Percentiles rank a stretch among this genome's conserved stretches.
These are phyloP conservation scores for Mediolabrus comicus DNA, from an alignment of 108 stramenopile genomes.

Conservation along the genomic window DNA sequence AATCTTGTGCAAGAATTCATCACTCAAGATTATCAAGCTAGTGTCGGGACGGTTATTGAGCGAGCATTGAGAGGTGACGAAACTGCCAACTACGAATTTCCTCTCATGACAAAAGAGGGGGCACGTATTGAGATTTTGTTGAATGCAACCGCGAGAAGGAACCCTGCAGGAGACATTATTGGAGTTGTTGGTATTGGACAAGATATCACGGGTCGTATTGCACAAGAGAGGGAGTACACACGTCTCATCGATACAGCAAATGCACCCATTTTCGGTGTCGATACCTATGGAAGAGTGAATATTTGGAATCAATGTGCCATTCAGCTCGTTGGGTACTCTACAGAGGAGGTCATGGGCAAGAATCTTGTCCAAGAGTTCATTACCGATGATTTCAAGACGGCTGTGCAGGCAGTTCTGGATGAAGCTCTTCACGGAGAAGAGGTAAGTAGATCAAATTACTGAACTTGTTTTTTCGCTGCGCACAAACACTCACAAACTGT, in stretches of 20 bases:
- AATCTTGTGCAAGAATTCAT: conserved; percentile 38
- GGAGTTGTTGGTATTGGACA: conserved; percentile 59
- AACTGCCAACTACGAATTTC: conserved; percentile 45
- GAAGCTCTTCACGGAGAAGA: conserved; percentile 43
- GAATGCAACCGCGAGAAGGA: conserved; percentile 47
- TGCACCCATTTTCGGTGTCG: conserved; percentile 66
- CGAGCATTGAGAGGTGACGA: conserved; percentile 30
- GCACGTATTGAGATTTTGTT: conserved; percentile 40
- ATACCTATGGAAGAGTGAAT: conserved; percentile 50
- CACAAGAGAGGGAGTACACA: too few species aligned
- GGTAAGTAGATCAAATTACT: conserved; percentile 49
- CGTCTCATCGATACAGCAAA: conserved; percentile 67
- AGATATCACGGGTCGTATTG: too few species aligned
- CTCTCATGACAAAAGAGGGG: conserved; percentile 42
- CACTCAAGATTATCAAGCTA: conserved; percentile 18
- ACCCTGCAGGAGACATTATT: conserved; percentile 26
- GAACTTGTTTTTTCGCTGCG: conserved; percentile 16
- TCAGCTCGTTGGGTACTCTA: conserved; percentile 49
- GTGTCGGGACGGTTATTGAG: conserved; percentile 30
- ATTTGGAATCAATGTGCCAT: conserved; percentile 57
- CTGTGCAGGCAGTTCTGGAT: conserved; percentile 43
- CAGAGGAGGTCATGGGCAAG: conserved; percentile 49
- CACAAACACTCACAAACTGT: conserved; percentile 42
- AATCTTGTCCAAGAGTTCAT: conserved; percentile 52
- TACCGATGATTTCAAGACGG: conserved; percentile 15